Evolutionary conservation across 2,329 filamentous ascomycete genomes (phyloP), one percentile per base, ranked within the genome.

Genomic region (Ceratocystis papillata): DNA sequence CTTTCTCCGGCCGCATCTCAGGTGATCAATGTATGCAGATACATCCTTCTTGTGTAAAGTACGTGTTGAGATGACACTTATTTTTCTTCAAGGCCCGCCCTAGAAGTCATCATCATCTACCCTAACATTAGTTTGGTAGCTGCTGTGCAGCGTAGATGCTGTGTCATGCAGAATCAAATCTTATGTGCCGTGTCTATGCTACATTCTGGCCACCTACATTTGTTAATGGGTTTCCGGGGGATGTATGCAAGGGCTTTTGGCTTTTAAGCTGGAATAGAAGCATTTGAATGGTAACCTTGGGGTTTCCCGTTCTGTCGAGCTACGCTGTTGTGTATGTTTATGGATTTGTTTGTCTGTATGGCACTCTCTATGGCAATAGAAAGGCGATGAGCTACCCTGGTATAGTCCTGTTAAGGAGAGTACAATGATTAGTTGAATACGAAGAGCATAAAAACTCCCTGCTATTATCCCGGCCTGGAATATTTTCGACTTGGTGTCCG

Each of bases 111-210:
- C 4, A 25, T 15, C 10, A 25, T 15, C 22, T 22, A 25, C 48
- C 37, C 20, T 15, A 41, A 2, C 48, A 53, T 22, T 22, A 53
- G 22, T 25, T 28, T 15, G 6, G 48, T 53, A 25, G 48, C 55
- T 59, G 55, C 25, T 8, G 55, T 59, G 28, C 17, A 59, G 30
- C 55, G 30, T 8, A 30, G 55, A 59, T 59, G 55, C 55, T 59
- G 55, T 59, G 55, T 33, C 55, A 59, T 59, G 55, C 55, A 59
- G 28, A 30, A 59, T 59, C 25, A 59, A 59, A 59, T 59, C 15
- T 25, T n/a, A 59, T 1, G 28, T 59, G 30, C 55, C 15, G 25
- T 59, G 55, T 20, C 28, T 59, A 37, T 17, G 33, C 25, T 33
- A 37, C 17, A 30, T 59, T 15, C 55, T 59, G 55, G 25, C 22